phyloP scores from a whole-genome alignment of 1,139 yeast species.

The Meyerozyma guilliermondii region DNA sequence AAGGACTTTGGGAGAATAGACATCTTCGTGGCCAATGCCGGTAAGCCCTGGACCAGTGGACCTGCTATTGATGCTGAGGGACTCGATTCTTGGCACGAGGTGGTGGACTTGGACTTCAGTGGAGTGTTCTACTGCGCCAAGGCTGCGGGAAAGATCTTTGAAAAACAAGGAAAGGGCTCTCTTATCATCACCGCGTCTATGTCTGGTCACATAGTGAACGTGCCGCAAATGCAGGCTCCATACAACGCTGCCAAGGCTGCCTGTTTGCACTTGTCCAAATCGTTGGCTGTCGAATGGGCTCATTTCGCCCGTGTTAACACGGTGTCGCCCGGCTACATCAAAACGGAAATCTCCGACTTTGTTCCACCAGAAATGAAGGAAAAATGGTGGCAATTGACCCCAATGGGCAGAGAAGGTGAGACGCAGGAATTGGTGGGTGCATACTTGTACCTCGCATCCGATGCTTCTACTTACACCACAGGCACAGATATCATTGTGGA shows the following conservation, averaged over 20 bases:
- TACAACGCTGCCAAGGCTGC: conserved; percentile 88
- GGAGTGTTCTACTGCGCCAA: conserved; percentile 69
- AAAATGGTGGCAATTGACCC: conserved; percentile 62
- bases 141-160: conserved; percentile 65
- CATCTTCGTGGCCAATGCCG: conserved; percentile 16
- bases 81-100: conserved; percentile 49
- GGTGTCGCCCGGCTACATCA: conserved; percentile 77
- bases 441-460: conserved; percentile 72
- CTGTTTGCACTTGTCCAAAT: conserved; percentile 69
- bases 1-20: conserved; percentile 13
- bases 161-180: conserved; percentile 64
- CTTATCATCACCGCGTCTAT: conserved; percentile 76
- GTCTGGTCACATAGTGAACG: conserved; percentile 80
- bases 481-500: conserved; percentile 82
- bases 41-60: conserved; percentile 14
- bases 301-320: conserved; percentile 71
- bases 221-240: conserved; percentile 81
- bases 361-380: conserved; percentile 45
- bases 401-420: conserved; percentile 75
- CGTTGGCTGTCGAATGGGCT: conserved; percentile 86
- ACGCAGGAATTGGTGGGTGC: conserved; percentile 82
- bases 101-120: conserved; percentile 66
- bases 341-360: conserved; percentile 58
- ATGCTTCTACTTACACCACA: conserved; percentile 77
- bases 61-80: conserved; percentile 16